phyloP scores from a whole-genome alignment of 257 asterid species.

The Fraxinus quadrangulata region DNA sequence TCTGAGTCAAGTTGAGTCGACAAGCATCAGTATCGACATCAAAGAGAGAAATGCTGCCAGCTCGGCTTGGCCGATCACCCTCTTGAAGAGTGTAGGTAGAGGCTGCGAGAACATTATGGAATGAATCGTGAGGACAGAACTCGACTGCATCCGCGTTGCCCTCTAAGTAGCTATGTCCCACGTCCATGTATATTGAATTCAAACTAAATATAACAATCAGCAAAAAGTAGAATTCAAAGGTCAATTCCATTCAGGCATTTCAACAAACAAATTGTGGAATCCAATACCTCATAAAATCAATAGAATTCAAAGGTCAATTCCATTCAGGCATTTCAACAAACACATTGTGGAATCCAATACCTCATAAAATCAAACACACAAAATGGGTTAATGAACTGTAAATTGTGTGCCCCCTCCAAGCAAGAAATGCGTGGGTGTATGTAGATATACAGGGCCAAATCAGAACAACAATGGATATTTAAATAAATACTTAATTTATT shows the following conservation, averaged over 20 bases:
- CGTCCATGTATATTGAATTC: constrained; percentile 51
- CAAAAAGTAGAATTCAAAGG: too few relatives aligned
- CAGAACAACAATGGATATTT: too few relatives aligned
- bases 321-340: constrained; percentile 18
- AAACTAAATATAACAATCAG: not conserved
- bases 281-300: too few relatives aligned
- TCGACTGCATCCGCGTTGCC: constrained; percentile 97
- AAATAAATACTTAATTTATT: too few relatives aligned
- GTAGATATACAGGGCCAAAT: too few relatives aligned
- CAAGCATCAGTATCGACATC: constrained; percentile 59
- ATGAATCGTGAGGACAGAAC: constrained; percentile 74
- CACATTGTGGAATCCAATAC: not conserved
- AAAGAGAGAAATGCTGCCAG: constrained; percentile 75
- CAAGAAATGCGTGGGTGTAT: not conserved
- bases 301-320: not conserved
- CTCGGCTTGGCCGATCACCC: constrained; percentile 74
- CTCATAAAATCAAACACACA: not conserved
- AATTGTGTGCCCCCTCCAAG: not conserved
- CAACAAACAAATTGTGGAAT: constrained; percentile 9
- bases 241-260: constrained; percentile 3
- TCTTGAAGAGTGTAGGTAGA: constrained; percentile 92
- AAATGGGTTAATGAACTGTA: not conserved
- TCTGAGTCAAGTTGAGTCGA: constrained; percentile 51
- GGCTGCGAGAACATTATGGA: constrained; percentile 72
- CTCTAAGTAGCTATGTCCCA: constrained; percentile 60